Percentiles rank a stretch among this genome's conserved stretches.
phyloP scores from a whole-genome alignment of 306 rosid genomes.

The Fagus crenata region DNA sequence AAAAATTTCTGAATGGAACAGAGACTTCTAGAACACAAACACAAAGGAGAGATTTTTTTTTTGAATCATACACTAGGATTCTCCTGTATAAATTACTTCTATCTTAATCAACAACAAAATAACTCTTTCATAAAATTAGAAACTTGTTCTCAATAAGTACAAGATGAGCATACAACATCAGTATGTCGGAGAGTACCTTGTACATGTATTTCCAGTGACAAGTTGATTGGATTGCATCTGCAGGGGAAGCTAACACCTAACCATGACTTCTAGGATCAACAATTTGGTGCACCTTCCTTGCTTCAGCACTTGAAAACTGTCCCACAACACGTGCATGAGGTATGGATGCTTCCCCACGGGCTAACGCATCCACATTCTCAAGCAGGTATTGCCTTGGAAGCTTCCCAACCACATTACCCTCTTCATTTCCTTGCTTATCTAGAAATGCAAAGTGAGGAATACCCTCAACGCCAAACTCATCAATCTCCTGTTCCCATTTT shows the following conservation, averaged over 20 bases:
- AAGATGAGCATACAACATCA: slow-evolving; percentile 16
- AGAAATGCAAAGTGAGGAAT: slow-evolving; percentile 96
- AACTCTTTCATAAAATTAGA: background rate
- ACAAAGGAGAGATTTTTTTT: no score
- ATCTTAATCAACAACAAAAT: no score
- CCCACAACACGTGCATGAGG: slow-evolving; percentile 92
- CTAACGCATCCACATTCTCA: slow-evolving; percentile 84
- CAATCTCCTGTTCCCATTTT: slow-evolving; percentile 98
- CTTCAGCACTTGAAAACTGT: slow-evolving; percentile 78
- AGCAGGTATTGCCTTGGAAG: slow-evolving; percentile 74
- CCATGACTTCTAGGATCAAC: slow-evolving; percentile 93
- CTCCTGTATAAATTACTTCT: background rate
- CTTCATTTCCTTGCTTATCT: slow-evolving; percentile 86
- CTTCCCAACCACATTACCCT: slow-evolving; percentile 90
- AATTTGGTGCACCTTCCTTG: slow-evolving; percentile 85
- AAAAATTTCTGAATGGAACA: background rate
- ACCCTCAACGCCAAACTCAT: slow-evolving; percentile 97
- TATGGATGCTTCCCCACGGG: slow-evolving; percentile 66
- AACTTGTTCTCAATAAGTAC: slow-evolving; percentile 19
- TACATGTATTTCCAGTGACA: slow-evolving; percentile 30
- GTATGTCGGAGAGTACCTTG: slow-evolving; percentile 19
- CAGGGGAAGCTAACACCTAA: slow-evolving; percentile 37
- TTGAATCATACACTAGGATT: background rate
- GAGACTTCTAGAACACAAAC: no score
- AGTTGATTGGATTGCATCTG: slow-evolving; percentile 8